Base-by-base conservation (phyloP, 1,139 yeast genomes). In the Suhomyces coccinellae region DNA sequence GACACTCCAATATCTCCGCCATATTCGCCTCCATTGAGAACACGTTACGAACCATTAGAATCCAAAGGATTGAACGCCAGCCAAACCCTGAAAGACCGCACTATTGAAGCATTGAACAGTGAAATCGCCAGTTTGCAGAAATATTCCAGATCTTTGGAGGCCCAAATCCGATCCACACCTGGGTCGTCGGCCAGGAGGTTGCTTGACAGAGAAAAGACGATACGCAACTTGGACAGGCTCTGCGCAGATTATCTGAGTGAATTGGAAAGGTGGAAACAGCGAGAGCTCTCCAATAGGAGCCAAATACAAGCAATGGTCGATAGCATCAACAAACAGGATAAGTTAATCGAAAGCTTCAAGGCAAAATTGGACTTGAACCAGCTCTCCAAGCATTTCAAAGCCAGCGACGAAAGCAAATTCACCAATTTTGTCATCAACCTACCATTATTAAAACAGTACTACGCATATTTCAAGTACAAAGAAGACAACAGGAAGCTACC, bases 371-470 rank as follows among this genome's bases (percentile, higher is more conserved):
- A 53, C 6, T 36, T 61, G 20, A 36, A 44, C 14, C 34, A 39
- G n/a, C 16, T 42, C 9, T 28, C 38, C 13, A 42, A n/a, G 8
- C 12, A 31, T 16, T 33, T 41, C 26, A 29, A 26, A 15, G 27
- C 24, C 3, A 52, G 48, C 15, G 45, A 38, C 20, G 22, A 40
- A 11, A 20, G 33, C 5, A 40, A 42, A 11, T 38, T 61, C 13
- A 52, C 51, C 13, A 43, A 46, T 15, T 62, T 67, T 37, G 6
- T 68, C 15, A 35, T 48, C 6, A 61, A 57, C 33, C 47, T 70
- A 14, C 76, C 76, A 2, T 58, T 69, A 32, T 45, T 69, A 13
- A 68, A 65, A 43, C 73, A 70, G 43, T 65, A 66, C 47, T 61
- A 59, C 38, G 48, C 57, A 41, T 65, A 56, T 40, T 60, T 53